Base-by-base conservation (phyloP, 2,329 filamentous ascomycete species). In the Colletotrichum sp. region DNA sequence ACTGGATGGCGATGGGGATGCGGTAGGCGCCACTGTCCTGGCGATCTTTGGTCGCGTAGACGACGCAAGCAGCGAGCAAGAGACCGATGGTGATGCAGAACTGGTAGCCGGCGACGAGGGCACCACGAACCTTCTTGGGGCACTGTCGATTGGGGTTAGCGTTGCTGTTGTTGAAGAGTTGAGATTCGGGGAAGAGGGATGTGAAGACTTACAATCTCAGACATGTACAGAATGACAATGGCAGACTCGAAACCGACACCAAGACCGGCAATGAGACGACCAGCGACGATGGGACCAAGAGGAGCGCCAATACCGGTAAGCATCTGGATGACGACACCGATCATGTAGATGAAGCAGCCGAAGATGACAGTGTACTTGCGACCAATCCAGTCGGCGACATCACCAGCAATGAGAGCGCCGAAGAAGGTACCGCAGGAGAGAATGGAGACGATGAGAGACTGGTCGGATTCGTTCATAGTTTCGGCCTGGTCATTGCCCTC, bases 201-300 rank as follows among this genome's bases (percentile, higher is more conserved):
- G 5, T 18, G 1, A n/a, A 55, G 32, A 85, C 83, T 87, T 84
- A 88, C 88, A 82, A 96, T 95, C 86, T 96, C 95, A 65, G 93
- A 95, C 94, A 97, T 96, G 91, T 97, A 96, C 76, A 96, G 88
- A 82, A 96, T 95, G 84, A 96, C 92, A 80, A 95, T 92, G 80
- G 94, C 93, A 10, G 93, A 95, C 79, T 94, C 93, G 83, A 95
- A 95, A 82, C 94, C 94, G 80, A 96, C 94, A 88, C 94, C 94
- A 72, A 95, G 83, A 83, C 94, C 94, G 64, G 94, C 93, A 80
- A 96, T 85, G 73, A 96, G 86, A 89, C 94, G 94, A 83, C 94
- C 94, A 73, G 91, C 90, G 26, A 95, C 93, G 75, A 96, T 91
- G 77, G 92, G 87, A 73, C 88, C 91, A 15, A 94, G 86, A 48